phyloP scores from a whole-genome alignment of 2,329 filamentous ascomycete genomes.

The Aspergillus sp. region DNA sequence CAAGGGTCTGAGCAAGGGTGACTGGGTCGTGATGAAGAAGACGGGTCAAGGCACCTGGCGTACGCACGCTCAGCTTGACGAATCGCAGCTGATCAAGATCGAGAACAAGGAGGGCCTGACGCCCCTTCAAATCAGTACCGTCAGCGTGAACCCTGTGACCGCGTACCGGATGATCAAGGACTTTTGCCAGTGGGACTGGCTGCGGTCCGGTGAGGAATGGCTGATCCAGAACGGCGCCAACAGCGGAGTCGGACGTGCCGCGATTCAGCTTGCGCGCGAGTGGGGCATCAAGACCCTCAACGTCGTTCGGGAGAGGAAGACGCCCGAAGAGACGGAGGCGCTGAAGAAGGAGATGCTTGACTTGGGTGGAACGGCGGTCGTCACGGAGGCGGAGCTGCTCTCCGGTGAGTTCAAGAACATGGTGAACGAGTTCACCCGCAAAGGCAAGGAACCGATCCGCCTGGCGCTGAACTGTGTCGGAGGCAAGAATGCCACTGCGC shows the following conservation, averaged over 20 bases:
- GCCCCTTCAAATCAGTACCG: constrained; percentile 78
- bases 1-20: constrained; percentile 67
- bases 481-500: constrained; percentile 74
- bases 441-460: constrained; percentile 68
- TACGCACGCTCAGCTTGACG: constrained; percentile 74
- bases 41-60: constrained; percentile 92
- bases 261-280: constrained; percentile 78
- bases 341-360: constrained; percentile 60
- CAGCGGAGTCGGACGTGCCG: constrained; percentile 84
- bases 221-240: constrained; percentile 98
- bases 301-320: constrained; percentile 72
- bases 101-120: constrained; percentile 68
- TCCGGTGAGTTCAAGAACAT: constrained; percentile 46
- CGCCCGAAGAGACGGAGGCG: constrained; percentile 61
- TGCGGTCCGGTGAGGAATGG: constrained; percentile 72
- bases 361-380: constrained; percentile 62
- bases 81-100: constrained; percentile 65
- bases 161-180: constrained; percentile 91
- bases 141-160: constrained; percentile 89
- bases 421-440: constrained; percentile 67
- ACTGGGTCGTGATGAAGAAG: constrained; percentile 88
- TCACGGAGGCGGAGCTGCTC: constrained; percentile 60
- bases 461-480: constrained; percentile 93
- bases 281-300: constrained; percentile 94
- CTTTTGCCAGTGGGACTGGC: constrained; percentile 59